Conservation (phyloP, 1,284 basidiomycete genomes). For the Cutaneotrichosporon sp. region DNA sequence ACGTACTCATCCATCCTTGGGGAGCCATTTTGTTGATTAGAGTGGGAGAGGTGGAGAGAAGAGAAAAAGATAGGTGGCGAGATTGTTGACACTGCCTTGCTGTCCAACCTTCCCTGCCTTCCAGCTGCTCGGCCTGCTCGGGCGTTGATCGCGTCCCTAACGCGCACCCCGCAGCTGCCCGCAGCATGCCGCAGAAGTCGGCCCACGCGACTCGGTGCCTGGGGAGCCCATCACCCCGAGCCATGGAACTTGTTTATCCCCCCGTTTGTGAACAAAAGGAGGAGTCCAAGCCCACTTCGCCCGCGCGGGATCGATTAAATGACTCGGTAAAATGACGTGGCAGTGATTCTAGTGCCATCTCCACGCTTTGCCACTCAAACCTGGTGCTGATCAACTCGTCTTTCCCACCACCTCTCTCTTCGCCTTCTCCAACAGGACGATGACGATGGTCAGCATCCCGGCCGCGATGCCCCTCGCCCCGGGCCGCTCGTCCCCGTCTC, state of each 20-base stretch:
- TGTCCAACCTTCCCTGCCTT: no score
- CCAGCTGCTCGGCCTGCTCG: no score
- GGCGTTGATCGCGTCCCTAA: no score
- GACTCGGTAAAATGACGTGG: neutral
- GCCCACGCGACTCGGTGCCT: neutral
- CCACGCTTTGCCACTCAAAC: slow-evolving; percentile 7
- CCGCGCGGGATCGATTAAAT: neutral
- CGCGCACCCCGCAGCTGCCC: no score
- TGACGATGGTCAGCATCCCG: slow-evolving; percentile 19
- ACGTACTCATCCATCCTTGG: slow-evolving; percentile 41
- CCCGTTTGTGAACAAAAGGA: slow-evolving; percentile 1
- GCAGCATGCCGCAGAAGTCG: neutral
- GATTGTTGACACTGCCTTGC: neutral
- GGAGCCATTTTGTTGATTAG: slow-evolving; percentile 11
- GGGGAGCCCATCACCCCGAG: neutral
- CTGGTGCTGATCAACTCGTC: neutral
- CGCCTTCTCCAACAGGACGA: slow-evolving; percentile 4
- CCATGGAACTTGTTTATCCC: slow-evolving; percentile 3
- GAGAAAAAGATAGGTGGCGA: neutral
- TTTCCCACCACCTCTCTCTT: neutral
- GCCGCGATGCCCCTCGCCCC: slow-evolving; percentile 11
- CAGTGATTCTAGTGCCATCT: neutral
- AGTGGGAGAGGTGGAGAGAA: neutral
- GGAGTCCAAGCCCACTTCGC: neutral
- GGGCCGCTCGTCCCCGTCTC: slow-evolving; percentile 12